phyloP scores from a whole-genome alignment of 306 rosid species.

The Rosa multiflora region DNA sequence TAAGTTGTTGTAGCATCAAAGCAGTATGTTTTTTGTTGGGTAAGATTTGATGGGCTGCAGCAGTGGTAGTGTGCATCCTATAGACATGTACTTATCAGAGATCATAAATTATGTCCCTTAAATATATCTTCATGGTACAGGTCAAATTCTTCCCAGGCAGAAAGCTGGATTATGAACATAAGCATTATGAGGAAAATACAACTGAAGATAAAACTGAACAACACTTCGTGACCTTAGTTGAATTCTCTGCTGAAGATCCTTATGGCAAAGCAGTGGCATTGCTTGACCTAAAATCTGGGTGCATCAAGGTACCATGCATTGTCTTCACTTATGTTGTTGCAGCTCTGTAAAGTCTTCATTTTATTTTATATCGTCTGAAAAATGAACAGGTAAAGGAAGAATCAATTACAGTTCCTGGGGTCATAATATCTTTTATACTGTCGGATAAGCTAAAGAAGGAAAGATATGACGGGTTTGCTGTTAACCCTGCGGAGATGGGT shows the following conservation, averaged over 20 bases:
- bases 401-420: constrained; percentile 71
- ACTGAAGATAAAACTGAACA: constrained; percentile 55
- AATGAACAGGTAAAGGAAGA: constrained; percentile 68
- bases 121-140: constrained; percentile 45
- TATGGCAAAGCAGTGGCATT: constrained; percentile 93
- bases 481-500: constrained; percentile 30
- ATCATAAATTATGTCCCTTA: background rate
- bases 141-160: constrained; percentile 67
- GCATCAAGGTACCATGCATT: constrained; percentile 53
- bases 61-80: background rate
- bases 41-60: constrained; percentile 6
- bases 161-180: constrained; percentile 77
- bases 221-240: constrained; percentile 72
- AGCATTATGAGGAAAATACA: constrained; percentile 41
- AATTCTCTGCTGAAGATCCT: constrained; percentile 70
- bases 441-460: constrained; percentile 43
- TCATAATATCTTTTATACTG: constrained; percentile 54
- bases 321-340: background rate
- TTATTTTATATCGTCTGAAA: constrained; percentile 9
- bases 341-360: background rate
- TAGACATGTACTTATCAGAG: background rate
- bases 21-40: constrained; percentile 1
- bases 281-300: constrained; percentile 63
- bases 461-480: constrained; percentile 44
- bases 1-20: background rate